phyloP scores from a whole-genome alignment of 2,329 filamentous ascomycete species.

The Phyllosticta citriasiana region DNA sequence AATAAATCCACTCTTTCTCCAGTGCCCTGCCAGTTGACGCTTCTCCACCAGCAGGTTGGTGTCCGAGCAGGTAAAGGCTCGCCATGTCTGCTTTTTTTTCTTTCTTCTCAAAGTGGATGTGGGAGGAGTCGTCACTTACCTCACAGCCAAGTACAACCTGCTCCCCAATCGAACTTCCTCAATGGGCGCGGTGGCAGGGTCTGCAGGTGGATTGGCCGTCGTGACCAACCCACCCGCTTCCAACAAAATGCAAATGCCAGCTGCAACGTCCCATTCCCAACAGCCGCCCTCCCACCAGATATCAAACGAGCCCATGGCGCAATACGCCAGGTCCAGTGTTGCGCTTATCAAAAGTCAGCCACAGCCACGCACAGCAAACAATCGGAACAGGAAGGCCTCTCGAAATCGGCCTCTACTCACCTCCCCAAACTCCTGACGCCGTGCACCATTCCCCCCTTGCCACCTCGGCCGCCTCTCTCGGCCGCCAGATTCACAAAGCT shows the following conservation, averaged over 20 bases:
- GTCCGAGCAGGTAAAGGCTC: not conserved
- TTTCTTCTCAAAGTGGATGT: not conserved
- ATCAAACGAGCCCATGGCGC: slow-evolving; percentile 65
- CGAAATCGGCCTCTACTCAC: slow-evolving; percentile 18
- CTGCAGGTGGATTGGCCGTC: slow-evolving; percentile 58
- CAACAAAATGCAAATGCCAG: slow-evolving; percentile 60
- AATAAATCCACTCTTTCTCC: not conserved
- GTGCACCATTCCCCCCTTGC: slow-evolving; percentile 70
- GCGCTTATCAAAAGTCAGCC: slow-evolving; percentile 39
- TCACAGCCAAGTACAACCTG: slow-evolving; percentile 60
- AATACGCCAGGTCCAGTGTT: slow-evolving; percentile 64
- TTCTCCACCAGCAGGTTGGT: not conserved
- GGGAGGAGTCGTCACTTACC: slow-evolving; percentile 33
- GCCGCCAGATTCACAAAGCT: slow-evolving; percentile 67
- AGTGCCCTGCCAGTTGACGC: not conserved
- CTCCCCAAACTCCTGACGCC: slow-evolving; percentile 60
- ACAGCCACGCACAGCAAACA: not conserved
- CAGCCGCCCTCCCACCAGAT: slow-evolving; percentile 79
- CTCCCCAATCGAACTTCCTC: slow-evolving; percentile 54
- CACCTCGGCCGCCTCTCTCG: slow-evolving; percentile 51
- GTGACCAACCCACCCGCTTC: slow-evolving; percentile 68
- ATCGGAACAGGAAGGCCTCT: not conserved
- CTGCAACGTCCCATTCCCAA: slow-evolving; percentile 77
- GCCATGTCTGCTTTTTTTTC: not conserved
- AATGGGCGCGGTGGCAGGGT: slow-evolving; percentile 47